A percentile compares a stretch with the other conserved stretches of the same genome.
phyloP scores from a whole-genome alignment of 139 green algal genomes.

The Zygnema cylindricum region DNA sequence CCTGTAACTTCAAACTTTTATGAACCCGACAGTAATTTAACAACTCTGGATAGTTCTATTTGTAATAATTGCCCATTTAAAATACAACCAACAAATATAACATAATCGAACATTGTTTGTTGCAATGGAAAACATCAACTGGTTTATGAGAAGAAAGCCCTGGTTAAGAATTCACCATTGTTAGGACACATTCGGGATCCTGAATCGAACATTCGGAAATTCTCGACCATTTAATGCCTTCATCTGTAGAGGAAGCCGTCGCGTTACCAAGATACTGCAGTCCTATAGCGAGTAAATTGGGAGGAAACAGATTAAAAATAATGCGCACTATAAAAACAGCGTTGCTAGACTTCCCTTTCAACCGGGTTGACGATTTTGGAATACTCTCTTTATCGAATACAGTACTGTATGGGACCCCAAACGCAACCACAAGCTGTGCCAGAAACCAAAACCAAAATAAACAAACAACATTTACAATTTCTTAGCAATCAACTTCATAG shows the following conservation, averaged over 20 bases:
- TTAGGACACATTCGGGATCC: constrained; percentile 52
- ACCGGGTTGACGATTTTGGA: neutral
- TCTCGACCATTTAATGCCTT: constrained; percentile 30
- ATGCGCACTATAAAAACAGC: neutral
- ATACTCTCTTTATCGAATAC: constrained; percentile 9
- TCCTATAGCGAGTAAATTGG: constrained; percentile 82
- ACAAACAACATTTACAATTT: neutral
- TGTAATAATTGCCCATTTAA: too few species aligned
- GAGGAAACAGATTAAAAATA: constrained; percentile 75
- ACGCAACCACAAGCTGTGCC: constrained; percentile 64
- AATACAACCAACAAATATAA: too few species aligned
- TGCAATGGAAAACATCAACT: too few species aligned
- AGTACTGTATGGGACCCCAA: constrained; percentile 73
- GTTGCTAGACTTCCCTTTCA: neutral
- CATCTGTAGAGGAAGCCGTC: constrained; percentile 49
- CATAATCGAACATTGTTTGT: too few species aligned
- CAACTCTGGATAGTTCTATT: too few species aligned
- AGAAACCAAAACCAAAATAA: neutral
- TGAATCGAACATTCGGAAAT: constrained; percentile 30
- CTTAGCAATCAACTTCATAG: neutral
- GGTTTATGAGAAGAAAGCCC: too few species aligned
- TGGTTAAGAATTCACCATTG: constrained; percentile 35
- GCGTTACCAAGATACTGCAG: constrained; percentile 65
- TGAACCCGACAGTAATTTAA: too few species aligned
- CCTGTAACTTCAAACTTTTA: too few species aligned